Percentiles rank a stretch among this genome's conserved stretches.
Conservation (phyloP, 331 rosid species). For the Acacia concinna region DNA sequence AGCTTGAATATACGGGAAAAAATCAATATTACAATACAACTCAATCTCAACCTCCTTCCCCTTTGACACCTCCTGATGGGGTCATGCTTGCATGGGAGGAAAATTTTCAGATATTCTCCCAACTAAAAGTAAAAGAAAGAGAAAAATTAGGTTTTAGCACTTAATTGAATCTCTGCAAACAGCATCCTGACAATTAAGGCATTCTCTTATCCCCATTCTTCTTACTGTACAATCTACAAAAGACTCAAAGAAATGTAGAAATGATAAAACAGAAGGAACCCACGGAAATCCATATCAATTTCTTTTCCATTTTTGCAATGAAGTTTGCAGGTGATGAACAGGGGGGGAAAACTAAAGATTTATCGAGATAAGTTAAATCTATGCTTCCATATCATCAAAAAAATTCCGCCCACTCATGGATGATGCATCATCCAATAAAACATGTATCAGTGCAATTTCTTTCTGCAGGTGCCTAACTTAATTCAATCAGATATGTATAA, state of each 20-base stretch:
- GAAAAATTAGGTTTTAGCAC: slow-evolving; percentile 11
- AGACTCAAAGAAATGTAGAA: slow-evolving; percentile 7
- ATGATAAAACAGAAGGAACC: slow-evolving; percentile 1
- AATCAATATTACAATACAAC: not conserved
- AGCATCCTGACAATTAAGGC: slow-evolving; percentile 20
- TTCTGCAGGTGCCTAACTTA: not conserved
- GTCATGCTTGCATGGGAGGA: not conserved
- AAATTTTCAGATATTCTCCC: slow-evolving; percentile 8
- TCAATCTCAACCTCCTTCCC: not conserved
- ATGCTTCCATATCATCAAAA: slow-evolving; percentile 1
- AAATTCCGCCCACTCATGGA: not conserved
- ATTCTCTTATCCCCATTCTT: not conserved
- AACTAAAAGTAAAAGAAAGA: slow-evolving; percentile 13
- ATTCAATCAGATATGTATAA: not conserved
- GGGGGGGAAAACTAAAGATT: not conserved
- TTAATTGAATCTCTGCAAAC: slow-evolving; percentile 12
- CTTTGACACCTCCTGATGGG: not conserved
- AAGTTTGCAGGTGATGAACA: slow-evolving; percentile 11
- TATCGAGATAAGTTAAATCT: not conserved
- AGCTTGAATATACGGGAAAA: not conserved
- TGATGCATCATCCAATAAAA: slow-evolving; percentile 1
- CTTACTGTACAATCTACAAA: not conserved
- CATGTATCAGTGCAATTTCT: not conserved
- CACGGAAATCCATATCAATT: slow-evolving; percentile 5
- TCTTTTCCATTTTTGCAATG: not conserved